These are phyloP conservation scores for Gryganskiella cystojenkinii DNA, from an alignment of 192 early-diverging fungal genomes.

Conservation along the genomic window DNA sequence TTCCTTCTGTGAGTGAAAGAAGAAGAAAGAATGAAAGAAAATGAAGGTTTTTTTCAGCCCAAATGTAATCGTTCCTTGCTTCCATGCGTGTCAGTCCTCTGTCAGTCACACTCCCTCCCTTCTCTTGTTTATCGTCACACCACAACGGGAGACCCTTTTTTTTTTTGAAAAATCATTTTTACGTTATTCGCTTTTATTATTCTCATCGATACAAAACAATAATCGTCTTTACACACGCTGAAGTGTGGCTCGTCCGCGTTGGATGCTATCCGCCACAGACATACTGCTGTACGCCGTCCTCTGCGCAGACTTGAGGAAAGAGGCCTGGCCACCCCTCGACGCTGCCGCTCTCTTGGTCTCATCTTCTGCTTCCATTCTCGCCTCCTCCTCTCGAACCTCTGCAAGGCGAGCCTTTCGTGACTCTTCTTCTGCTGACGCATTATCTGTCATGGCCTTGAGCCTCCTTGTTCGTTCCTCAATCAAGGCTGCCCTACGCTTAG, in stretches of 20 bases:
- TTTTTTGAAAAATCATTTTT: no score
- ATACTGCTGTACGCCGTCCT: slow-evolving; percentile 29
- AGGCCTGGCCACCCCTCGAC: slow-evolving; percentile 25
- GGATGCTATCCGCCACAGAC: slow-evolving; percentile 40
- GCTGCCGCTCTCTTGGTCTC: slow-evolving; percentile 22
- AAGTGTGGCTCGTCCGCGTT: slow-evolving; percentile 36
- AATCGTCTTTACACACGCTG: slow-evolving; percentile 2
- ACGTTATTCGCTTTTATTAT: no score
- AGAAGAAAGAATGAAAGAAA: no score
- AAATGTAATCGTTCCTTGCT: no score
- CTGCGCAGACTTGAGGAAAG: slow-evolving; percentile 31
- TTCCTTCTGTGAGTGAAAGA: no score
- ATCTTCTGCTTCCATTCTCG: slow-evolving; percentile 45
- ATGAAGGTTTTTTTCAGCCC: no score
- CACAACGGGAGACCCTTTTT: no score
- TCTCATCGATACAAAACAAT: no score
- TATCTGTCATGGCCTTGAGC: slow-evolving; percentile 54
- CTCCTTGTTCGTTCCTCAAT: slow-evolving; percentile 26
- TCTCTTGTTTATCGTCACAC: no score
- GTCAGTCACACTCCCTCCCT: no score
- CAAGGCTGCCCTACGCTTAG: slow-evolving; percentile 10
- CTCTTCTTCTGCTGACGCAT: slow-evolving; percentile 50
- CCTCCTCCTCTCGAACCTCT: slow-evolving; percentile 35
- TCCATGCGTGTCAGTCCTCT: no score
- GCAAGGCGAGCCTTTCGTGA: slow-evolving; percentile 40